Base-by-base conservation (phyloP, 2,329 filamentous ascomycete species). In the Neurospora sp. region DNA sequence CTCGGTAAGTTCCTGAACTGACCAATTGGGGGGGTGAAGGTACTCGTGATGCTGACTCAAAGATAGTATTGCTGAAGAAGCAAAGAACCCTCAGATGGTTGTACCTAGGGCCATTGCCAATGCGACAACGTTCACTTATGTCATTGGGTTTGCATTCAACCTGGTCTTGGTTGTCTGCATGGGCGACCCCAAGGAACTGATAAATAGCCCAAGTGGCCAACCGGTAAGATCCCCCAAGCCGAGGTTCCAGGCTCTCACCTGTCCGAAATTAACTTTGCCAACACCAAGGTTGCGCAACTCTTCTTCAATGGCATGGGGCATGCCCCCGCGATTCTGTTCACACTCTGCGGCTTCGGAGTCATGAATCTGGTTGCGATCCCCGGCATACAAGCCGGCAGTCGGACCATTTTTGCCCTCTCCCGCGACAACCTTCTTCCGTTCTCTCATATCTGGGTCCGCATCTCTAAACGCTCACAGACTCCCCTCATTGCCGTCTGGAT, bases 301-400 rank as follows among this genome's bases (percentile, higher is more conserved):
- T 88, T 85, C 78, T 83, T 83, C 77, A 84, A 87, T 76, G 82
- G 81, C 57, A 81, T 87, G 52, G 85, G 85, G 69, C 85, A 82
- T 69, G 78, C 74, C 1, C 84, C 84, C n/a, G 84, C 83, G 33
- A 82, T 86, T 71, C 80, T 84, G 77, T 87, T 84, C 75, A 84
- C 84, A 37, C 81, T 86, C 39, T 83, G 80, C 72, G 85, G 84
- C 28, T 85, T 86, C 75, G 78, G 86, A 71, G 84, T 87, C 75
- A 81, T 86, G 76, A 84, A 87, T 73, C 85, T 86, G 70, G 83
- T 85, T 68, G 84, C 83, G 76, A 85, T 86, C 75, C 84, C 85
- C 6, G 85, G 84, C 52, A 83, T 85, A 70, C 84, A 86, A 73
- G 79, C 84, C 2, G 79, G 83, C 28, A 82, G 79, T 28, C 81